A percentile compares a stretch with the other conserved stretches of the same genome.
Conservation (phyloP, 164 flowering plant species). For the Stephania yunnanensis region DNA sequence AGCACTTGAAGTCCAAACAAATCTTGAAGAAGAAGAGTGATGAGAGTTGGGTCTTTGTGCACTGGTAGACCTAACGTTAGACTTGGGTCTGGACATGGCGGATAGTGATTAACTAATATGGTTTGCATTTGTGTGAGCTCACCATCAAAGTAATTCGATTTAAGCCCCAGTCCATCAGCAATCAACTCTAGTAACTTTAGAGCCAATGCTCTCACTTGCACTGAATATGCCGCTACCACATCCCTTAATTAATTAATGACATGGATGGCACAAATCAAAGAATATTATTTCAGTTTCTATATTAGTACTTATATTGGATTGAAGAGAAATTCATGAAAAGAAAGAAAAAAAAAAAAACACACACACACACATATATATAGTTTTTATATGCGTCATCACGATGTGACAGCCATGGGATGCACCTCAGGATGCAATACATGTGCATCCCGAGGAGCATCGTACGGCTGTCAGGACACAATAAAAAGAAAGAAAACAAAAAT, state of each 20-base stretch:
- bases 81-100: constrained; percentile 47
- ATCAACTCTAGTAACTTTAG: constrained; percentile 33
- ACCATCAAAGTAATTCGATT: constrained; percentile 19
- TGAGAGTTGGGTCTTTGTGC: constrained; percentile 36
- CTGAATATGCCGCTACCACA: constrained; percentile 23
- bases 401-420: too few species aligned
- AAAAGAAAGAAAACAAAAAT: too few species aligned
- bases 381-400: too few species aligned
- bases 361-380: too few species aligned
- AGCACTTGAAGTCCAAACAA: constrained; percentile 37
- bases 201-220: constrained; percentile 23
- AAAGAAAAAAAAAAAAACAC: too few species aligned
- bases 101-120: constrained; percentile 30
- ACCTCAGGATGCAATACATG: too few species aligned
- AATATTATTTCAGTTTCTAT: background rate
- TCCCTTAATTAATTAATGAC: constrained; percentile 20
- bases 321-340: background rate
- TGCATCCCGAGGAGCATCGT: too few species aligned
- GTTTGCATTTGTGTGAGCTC: constrained; percentile 15
- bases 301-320: too few species aligned
- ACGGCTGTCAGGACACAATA: too few species aligned
- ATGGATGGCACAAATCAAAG: too few species aligned
- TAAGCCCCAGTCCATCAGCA: constrained; percentile 36
- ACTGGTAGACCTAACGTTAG: constrained; percentile 34
- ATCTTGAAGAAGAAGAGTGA: constrained; percentile 37